A percentile compares a stretch with the other conserved stretches of the same genome.
These are phyloP conservation scores for Pouteria glomerata DNA, from an alignment of 148 eudicot genomes.

Conservation along the genomic window DNA sequence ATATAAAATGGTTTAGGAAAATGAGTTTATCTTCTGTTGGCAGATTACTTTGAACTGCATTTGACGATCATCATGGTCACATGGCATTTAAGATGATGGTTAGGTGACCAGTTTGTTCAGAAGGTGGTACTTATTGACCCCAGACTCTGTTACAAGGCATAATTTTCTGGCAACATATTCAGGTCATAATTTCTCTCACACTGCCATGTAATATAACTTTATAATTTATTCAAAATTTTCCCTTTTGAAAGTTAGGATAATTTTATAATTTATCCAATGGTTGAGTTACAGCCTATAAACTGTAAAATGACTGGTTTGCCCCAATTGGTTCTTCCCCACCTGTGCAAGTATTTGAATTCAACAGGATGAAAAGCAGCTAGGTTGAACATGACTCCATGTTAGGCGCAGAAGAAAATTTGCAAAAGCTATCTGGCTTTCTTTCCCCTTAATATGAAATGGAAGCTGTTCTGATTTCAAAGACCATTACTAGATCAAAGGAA, in stretches of 20 bases:
- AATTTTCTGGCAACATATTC: not conserved
- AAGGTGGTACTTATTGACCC: not conserved
- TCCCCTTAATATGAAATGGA: not conserved
- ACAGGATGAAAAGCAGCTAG: not conserved
- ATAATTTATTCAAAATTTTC: not conserved
- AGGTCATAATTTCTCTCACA: not conserved
- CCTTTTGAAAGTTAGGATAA: not conserved
- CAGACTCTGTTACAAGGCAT: not conserved
- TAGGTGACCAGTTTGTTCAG: constrained; percentile 2
- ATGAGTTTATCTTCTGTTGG: not conserved
- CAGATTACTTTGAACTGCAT: not conserved
- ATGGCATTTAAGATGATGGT: not conserved
- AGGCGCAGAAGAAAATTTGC: not conserved
- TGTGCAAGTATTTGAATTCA: not conserved
- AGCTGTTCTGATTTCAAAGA: not conserved
- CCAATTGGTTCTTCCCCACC: not conserved
- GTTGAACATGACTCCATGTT: too few relatives aligned
- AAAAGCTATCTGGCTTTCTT: not conserved
- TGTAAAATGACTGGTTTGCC: constrained; percentile 14
- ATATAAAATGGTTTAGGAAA: too few relatives aligned
- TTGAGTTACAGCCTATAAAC: not conserved
- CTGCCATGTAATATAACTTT: not conserved
- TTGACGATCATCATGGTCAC: not conserved
- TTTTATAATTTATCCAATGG: too few relatives aligned
- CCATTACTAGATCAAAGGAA: constrained; percentile 8